Evolutionary conservation across 345 rosid species (phyloP), one percentile per base, ranked within the genome.

Genomic region (Linum trigynum): DNA sequence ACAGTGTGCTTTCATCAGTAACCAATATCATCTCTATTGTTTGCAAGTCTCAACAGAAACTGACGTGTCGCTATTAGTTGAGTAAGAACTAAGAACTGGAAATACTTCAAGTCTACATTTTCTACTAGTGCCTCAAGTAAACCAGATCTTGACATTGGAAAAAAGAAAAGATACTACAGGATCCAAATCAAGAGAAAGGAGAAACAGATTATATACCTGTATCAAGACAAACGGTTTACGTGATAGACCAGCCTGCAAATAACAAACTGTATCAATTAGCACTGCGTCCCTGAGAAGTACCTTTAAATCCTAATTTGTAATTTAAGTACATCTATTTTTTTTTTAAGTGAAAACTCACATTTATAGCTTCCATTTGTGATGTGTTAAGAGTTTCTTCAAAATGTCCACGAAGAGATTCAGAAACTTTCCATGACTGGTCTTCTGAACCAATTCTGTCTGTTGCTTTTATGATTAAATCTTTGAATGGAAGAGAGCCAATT

Each of bases 341-440:
- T 23, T 23, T 23, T 0, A 23, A 23, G 2, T 35, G 0, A n/a
- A 16, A 59, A 76, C 97, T 83, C 78, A 88, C 98, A 79, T 85
- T 78, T 61, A 94, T 77, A n/a, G 97, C 99, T 78, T 82, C 88
- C 60, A 81, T 77, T 66, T 94, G 99, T 64, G 96, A 94, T 65
- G 76, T 78, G 65, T 94, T 92, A 66, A 90, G 95, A 68, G 73
- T 82, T 70, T 76, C 88, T 55, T 63, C 77, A 65, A 84, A 83
- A 79, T 73, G 76, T 42, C 85, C 89, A 70, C 78, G 74, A 67
- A 90, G 80, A 56, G 83, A 71, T 74, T 72, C 78, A 70, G 98
- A 89, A 76, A 94, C 82, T 78, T 78, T 85, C 99, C 97, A 92
- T 37, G 89, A 72, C 69, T 80, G 86, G 71, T 84, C 81, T 77